Evolutionary conservation across 1,284 basidiomycete species (phyloP).

Genomic region (Puccinia coronata): DNA sequence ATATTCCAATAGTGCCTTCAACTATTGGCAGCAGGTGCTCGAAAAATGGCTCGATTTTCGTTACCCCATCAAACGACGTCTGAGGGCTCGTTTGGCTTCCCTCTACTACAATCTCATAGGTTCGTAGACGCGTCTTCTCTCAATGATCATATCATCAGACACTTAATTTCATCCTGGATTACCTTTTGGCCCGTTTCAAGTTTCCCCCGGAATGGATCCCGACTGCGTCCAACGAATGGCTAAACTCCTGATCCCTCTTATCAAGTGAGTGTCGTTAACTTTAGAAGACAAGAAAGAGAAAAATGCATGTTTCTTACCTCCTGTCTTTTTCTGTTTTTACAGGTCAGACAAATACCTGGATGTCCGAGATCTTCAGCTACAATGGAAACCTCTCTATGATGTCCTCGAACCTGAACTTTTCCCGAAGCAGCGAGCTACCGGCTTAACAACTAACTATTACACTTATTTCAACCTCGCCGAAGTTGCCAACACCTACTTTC

Average conservation of each 20-base stretch:
- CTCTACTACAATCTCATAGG: slow-evolving; percentile 77
- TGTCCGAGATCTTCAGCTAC: slow-evolving; percentile 78
- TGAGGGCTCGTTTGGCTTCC: slow-evolving; percentile 73
- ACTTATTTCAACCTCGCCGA: slow-evolving; percentile 56
- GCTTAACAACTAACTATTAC: slow-evolving; percentile 67
- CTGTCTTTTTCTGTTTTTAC: slow-evolving; percentile 57
- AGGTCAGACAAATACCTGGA: slow-evolving; percentile 74
- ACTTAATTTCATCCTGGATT: background rate
- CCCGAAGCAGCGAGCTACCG: slow-evolving; percentile 76
- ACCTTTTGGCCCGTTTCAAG: slow-evolving; percentile 55
- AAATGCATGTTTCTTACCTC: background rate
- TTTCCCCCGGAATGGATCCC: slow-evolving; percentile 73
- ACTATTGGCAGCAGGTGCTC: slow-evolving; percentile 59
- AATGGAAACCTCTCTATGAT: slow-evolving; percentile 82
- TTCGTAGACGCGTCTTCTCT: slow-evolving; percentile 52
- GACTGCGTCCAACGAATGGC: slow-evolving; percentile 71
- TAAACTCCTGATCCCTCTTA: slow-evolving; percentile 71
- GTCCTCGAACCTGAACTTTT: slow-evolving; percentile 79
- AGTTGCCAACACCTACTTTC: slow-evolving; percentile 75
- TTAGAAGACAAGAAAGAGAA: background rate
- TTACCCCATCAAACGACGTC: slow-evolving; percentile 79
- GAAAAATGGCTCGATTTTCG: slow-evolving; percentile 77
- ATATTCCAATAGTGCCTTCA: slow-evolving; percentile 53
- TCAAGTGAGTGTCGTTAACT: slow-evolving; percentile 64
- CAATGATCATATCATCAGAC: background rate